These are phyloP conservation scores for Talaromyces sp. DNA, from an alignment of 2,329 filamentous ascomycete species.

Conservation along the genomic window DNA sequence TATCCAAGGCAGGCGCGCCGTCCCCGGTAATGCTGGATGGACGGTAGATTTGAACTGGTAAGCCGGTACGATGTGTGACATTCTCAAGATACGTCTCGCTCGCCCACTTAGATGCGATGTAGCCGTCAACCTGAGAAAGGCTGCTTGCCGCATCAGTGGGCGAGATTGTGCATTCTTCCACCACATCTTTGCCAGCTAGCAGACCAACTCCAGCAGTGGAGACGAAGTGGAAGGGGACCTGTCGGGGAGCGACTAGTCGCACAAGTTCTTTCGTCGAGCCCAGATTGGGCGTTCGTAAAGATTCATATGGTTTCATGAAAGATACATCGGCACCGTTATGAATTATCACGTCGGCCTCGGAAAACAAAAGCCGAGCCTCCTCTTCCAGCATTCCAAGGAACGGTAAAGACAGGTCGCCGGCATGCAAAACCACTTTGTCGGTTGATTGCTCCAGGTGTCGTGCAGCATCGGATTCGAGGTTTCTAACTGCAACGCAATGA, in stretches of 20 bases:
- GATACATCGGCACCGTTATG: conserved; percentile 47
- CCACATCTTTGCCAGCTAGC: background rate
- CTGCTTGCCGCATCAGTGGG: conserved; percentile 8
- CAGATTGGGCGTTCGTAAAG: conserved; percentile 23
- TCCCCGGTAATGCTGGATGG: background rate
- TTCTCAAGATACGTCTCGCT: conserved; percentile 35
- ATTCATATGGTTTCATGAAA: conserved; percentile 23
- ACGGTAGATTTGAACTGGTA: background rate
- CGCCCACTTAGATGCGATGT: conserved; percentile 36
- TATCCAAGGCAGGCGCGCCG: background rate
- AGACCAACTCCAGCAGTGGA: conserved; percentile 25
- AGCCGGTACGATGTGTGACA: background rate
- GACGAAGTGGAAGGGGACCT: conserved; percentile 28
- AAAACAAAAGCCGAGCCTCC: background rate
- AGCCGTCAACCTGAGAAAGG: conserved; percentile 25
- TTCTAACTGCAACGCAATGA: background rate
- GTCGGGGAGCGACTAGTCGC: conserved; percentile 13
- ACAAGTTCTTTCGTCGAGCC: conserved; percentile 20
- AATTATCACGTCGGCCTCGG: conserved; percentile 45
- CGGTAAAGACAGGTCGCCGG: conserved; percentile 33
- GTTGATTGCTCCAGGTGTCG: background rate
- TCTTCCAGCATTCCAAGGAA: conserved; percentile 33
- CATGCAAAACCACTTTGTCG: conserved; percentile 15
- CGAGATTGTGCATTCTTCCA: conserved; percentile 14
- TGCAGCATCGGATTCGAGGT: background rate